Evolutionary conservation across 2,329 filamentous ascomycete genomes (phyloP).

Genomic region (Madurella fahalii): DNA sequence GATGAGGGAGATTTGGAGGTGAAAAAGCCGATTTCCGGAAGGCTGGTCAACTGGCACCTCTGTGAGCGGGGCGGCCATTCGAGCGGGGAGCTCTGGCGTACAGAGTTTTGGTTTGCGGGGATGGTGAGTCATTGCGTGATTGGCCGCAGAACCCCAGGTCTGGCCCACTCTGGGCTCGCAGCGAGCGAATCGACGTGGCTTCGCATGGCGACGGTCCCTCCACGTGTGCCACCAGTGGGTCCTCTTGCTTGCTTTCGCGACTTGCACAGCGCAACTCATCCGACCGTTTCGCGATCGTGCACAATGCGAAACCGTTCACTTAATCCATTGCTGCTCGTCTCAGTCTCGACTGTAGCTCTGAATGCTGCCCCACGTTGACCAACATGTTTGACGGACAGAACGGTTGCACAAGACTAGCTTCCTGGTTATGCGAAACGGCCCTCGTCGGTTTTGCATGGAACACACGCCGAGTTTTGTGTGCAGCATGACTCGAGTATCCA

Average conservation of each 20-base stretch:
- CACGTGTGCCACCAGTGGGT: background rate
- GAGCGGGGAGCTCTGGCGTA: slow-evolving; percentile 11
- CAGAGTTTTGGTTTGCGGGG: slow-evolving; percentile 13
- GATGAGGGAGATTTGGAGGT: slow-evolving; percentile 26
- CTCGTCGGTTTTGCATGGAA: too few species aligned
- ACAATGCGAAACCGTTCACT: background rate
- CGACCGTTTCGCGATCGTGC: background rate
- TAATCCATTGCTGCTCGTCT: background rate
- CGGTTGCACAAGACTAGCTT: too few species aligned
- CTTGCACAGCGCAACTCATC: background rate
- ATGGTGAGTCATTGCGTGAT: background rate
- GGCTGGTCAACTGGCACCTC: slow-evolving; percentile 6
- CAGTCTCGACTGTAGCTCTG: background rate
- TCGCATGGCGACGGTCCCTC: background rate
- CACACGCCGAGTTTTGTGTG: too few species aligned
- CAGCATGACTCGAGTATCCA: too few species aligned
- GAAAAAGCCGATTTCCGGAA: slow-evolving; percentile 29
- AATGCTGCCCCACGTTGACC: background rate
- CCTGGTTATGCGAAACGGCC: too few species aligned
- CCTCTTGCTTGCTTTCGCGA: background rate
- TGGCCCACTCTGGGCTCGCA: background rate
- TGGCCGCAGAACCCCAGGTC: background rate
- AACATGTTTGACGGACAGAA: background rate
- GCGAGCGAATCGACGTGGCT: background rate
- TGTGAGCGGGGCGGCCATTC: slow-evolving; percentile 15